These are phyloP conservation scores for Diophrys appendiculata DNA, from an alignment of 73 alveolate species.

Conservation along the genomic window DNA sequence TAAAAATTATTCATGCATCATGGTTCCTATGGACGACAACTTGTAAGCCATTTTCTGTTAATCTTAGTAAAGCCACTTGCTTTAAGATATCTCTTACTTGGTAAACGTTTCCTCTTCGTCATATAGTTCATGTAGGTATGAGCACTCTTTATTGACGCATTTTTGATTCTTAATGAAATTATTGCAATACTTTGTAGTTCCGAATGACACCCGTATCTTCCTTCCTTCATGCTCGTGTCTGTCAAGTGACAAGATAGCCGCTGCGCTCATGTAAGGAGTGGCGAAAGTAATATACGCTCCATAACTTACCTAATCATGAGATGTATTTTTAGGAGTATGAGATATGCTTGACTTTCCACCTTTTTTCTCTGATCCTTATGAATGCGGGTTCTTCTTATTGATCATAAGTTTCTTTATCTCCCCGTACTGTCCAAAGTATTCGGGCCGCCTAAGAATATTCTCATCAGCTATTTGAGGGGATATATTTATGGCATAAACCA, in stretches of 20 bases:
- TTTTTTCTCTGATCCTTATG: neutral
- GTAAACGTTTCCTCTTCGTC: constrained; percentile 22
- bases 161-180: constrained; percentile 74
- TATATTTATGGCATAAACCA: constrained; percentile 51
- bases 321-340: neutral
- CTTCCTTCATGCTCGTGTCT: constrained; percentile 68
- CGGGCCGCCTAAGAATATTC: constrained; percentile 46
- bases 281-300: constrained; percentile 81
- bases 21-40: constrained; percentile 9
- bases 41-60: constrained; percentile 27
- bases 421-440: constrained; percentile 91
- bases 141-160: constrained; percentile 80
- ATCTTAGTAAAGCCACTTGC: constrained; percentile 6
- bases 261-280: constrained; percentile 69
- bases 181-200: constrained; percentile 88
- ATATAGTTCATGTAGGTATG: constrained; percentile 45
- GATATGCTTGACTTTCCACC: neutral
- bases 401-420: constrained; percentile 55
- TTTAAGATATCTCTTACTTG: constrained; percentile 9
- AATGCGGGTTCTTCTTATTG: constrained; percentile 35
- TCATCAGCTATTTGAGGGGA: constrained; percentile 55
- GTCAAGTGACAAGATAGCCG: constrained; percentile 83
- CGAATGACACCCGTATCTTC: constrained; percentile 81
- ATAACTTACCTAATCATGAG: constrained; percentile 42
- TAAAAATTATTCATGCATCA: constrained; percentile 20